phyloP scores from a whole-genome alignment of 345 rosid genomes.

The Dipteronia sinensis region DNA sequence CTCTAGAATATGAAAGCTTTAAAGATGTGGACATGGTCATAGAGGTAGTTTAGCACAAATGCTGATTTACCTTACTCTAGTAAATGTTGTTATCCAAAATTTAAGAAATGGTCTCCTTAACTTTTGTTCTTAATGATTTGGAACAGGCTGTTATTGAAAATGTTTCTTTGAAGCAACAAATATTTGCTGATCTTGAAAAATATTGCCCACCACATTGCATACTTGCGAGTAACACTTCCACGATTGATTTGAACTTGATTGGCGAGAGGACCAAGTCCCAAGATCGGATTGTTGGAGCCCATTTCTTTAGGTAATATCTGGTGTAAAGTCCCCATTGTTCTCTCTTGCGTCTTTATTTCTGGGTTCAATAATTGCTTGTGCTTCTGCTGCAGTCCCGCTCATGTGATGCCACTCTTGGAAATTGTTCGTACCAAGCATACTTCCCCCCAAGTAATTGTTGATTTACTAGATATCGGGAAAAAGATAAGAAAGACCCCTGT shows the following conservation, averaged over 20 bases:
- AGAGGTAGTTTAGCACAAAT: constrained; percentile 56
- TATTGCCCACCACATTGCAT: constrained; percentile 88
- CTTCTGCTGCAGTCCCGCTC: constrained; percentile 76
- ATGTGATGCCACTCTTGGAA: constrained; percentile 95
- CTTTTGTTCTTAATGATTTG: constrained; percentile 38
- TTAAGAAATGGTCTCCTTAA: constrained; percentile 15
- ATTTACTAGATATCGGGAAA: constrained; percentile 87
- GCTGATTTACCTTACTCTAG: background rate
- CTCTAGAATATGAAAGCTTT: constrained; percentile 81
- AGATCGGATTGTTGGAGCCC: constrained; percentile 90
- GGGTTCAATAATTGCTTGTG: constrained; percentile 25
- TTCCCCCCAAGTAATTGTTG: constrained; percentile 85
- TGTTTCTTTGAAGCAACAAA: constrained; percentile 89
- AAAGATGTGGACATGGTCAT: constrained; percentile 93
- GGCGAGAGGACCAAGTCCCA: constrained; percentile 80
- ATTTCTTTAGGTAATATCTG: constrained; percentile 82
- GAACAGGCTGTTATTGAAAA: constrained; percentile 93
- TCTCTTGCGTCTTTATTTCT: background rate
- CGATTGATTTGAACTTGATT: constrained; percentile 85
- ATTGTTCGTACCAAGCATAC: constrained; percentile 86
- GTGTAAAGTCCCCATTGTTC: constrained; percentile 10
- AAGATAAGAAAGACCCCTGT: constrained; percentile 91
- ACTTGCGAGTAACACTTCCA: constrained; percentile 93
- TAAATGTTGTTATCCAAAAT: constrained; percentile 15
- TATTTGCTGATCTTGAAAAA: constrained; percentile 89